A percentile compares a stretch with the other conserved stretches of the same genome.
Conservation (phyloP, 208 protist species). For the Trypanosoma mega region DNA sequence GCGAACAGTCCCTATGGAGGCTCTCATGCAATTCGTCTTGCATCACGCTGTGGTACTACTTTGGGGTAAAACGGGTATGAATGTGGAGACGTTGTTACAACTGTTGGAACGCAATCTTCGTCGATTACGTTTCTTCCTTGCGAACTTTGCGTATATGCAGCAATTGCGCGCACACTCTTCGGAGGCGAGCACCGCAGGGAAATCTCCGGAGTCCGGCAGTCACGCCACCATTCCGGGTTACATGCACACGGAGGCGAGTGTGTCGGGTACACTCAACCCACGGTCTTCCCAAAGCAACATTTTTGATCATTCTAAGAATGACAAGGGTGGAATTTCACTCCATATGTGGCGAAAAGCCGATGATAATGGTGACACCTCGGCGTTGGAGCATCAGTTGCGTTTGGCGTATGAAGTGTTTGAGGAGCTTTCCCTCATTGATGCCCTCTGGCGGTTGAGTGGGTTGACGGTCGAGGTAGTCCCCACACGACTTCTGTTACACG, state of each 20-base stretch:
- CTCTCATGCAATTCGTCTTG: constrained; percentile 70
- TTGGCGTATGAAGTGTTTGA: constrained; percentile 61
- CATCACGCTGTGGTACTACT: constrained; percentile 68
- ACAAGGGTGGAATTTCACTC: background rate
- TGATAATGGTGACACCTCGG: background rate
- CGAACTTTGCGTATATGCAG: constrained; percentile 42
- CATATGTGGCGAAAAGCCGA: background rate
- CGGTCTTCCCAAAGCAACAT: background rate
- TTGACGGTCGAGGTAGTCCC: constrained; percentile 51
- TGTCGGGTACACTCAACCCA: no score
- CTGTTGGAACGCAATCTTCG: constrained; percentile 79
- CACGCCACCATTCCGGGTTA: no score
- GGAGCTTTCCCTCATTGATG: constrained; percentile 41
- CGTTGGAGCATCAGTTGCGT: constrained; percentile 50
- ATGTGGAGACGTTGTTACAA: constrained; percentile 59
- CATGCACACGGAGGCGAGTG: no score
- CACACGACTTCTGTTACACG: constrained; percentile 71
- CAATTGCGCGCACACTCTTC: constrained; percentile 19
- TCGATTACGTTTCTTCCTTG: constrained; percentile 59
- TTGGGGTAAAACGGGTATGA: constrained; percentile 60
- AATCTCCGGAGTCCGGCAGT: background rate
- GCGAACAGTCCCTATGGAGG: constrained; percentile 49
- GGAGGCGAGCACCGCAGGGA: background rate
- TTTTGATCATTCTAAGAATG: background rate
- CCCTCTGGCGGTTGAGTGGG: constrained; percentile 47